These are phyloP conservation scores for Drechslerella dactyloides DNA, from an alignment of 2,329 filamentous ascomycete genomes.

Conservation along the genomic window DNA sequence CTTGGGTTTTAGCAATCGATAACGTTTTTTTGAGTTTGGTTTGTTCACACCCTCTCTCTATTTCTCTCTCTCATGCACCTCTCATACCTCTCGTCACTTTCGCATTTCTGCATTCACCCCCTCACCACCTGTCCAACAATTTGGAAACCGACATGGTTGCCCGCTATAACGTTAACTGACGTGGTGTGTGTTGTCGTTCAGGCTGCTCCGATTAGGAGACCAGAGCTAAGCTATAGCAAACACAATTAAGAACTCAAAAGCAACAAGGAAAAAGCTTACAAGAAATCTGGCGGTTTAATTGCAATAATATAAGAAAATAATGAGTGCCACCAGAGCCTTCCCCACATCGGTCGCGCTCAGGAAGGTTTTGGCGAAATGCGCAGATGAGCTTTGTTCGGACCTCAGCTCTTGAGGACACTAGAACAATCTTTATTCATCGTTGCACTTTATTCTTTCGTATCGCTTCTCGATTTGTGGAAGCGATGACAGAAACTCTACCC, in stretches of 20 bases:
- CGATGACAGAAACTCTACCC: slow-evolving; percentile 11
- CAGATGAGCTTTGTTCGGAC: slow-evolving; percentile 46
- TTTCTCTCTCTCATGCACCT: background rate
- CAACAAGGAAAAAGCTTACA: slow-evolving; percentile 38
- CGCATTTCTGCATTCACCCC: slow-evolving; percentile 4
- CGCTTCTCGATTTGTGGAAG: slow-evolving; percentile 43
- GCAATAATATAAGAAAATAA: slow-evolving; percentile 49
- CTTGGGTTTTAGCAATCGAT: slow-evolving; percentile 5
- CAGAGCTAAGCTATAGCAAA: slow-evolving; percentile 29
- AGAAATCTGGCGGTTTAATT: slow-evolving; percentile 37
- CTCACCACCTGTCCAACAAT: slow-evolving; percentile 28
- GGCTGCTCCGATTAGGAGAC: slow-evolving; percentile 4
- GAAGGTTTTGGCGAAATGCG: slow-evolving; percentile 41
- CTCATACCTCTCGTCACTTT: background rate
- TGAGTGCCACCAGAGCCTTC: slow-evolving; percentile 38
- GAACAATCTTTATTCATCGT: slow-evolving; percentile 23
- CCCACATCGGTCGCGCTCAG: slow-evolving; percentile 20
- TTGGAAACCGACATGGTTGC: slow-evolving; percentile 31
- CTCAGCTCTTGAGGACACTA: background rate
- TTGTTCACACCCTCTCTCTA: background rate
- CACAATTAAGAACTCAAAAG: slow-evolving; percentile 26
- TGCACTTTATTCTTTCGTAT: slow-evolving; percentile 30
- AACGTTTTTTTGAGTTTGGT: background rate
- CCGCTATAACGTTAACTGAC: slow-evolving; percentile 6
- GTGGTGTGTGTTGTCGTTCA: slow-evolving; percentile 31